Conservation (phyloP, 176 grass and related monocot genomes). For the Pharus latifolius region DNA sequence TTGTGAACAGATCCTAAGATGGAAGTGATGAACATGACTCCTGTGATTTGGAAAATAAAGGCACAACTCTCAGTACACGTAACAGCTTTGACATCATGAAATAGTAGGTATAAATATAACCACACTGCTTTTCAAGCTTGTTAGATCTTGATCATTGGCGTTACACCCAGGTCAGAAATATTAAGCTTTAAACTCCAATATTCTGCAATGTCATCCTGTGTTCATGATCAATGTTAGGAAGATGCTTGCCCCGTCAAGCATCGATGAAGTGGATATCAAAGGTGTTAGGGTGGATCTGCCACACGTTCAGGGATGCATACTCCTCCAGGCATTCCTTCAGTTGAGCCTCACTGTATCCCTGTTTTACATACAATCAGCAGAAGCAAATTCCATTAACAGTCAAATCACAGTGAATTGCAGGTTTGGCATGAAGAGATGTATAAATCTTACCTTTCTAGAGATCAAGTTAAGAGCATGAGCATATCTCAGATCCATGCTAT, state of each 20-base stretch:
- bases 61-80: slow-evolving; percentile 3
- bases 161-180: neutral
- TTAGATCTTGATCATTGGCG: neutral
- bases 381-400: neutral
- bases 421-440: neutral
- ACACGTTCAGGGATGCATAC: slow-evolving; percentile 94
- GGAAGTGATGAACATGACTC: neutral
- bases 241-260: slow-evolving; percentile 23
- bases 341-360: slow-evolving; percentile 96
- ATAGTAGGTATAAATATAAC: neutral
- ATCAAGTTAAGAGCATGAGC: slow-evolving; percentile 96
- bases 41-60: no score
- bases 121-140: slow-evolving; percentile 10
- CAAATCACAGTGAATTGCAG: neutral
- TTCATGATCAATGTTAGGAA: neutral
- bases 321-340: slow-evolving; percentile 97
- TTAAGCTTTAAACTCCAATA: neutral
- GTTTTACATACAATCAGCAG: slow-evolving; percentile 3
- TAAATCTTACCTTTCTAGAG: slow-evolving; percentile 78
- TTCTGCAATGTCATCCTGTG: neutral
- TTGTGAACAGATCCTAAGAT: neutral
- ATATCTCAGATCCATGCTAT: slow-evolving; percentile 87
- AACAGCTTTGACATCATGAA: neutral
- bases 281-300: slow-evolving; percentile 96
- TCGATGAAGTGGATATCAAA: slow-evolving; percentile 96